Percentiles rank a stretch among this genome's conserved stretches.
These are phyloP conservation scores for Balakata baccata DNA, from an alignment of 345 rosid species.

Conservation along the genomic window DNA sequence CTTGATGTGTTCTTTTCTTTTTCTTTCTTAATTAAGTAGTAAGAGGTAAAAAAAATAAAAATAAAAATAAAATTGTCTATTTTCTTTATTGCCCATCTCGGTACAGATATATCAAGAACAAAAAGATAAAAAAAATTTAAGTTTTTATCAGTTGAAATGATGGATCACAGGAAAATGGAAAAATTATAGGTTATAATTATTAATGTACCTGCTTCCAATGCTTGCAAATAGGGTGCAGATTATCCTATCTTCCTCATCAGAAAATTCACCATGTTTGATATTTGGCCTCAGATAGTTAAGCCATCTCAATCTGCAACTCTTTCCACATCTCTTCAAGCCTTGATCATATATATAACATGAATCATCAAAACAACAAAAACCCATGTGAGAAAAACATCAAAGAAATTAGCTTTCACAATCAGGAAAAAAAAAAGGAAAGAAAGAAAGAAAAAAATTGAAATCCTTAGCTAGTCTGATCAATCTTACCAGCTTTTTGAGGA, in stretches of 20 bases:
- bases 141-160: not conserved
- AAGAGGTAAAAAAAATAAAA: not conserved
- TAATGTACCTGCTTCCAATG: conserved; percentile 88
- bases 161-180: not conserved
- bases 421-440: not conserved
- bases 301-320: conserved; percentile 97
- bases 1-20: conserved; percentile 15
- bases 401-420: not conserved
- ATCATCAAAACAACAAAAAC: conserved; percentile 12
- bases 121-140: not conserved
- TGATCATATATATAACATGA: not conserved
- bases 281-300: conserved; percentile 92
- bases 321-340: conserved; percentile 95
- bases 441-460: not conserved
- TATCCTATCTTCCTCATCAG: conserved; percentile 75
- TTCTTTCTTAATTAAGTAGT: not conserved
- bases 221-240: conserved; percentile 69
- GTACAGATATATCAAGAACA: not conserved
- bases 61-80: not conserved
- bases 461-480: no score
- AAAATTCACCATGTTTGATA: conserved; percentile 89
- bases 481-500: conserved; percentile 87
- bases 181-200: not conserved
- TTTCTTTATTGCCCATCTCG: conserved; percentile 6
- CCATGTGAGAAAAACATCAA: not conserved